A percentile compares a stretch with the other conserved stretches of the same genome.
phyloP scores from a whole-genome alignment of 2,329 filamentous ascomycete species.

The Dactylellina sp. region DNA sequence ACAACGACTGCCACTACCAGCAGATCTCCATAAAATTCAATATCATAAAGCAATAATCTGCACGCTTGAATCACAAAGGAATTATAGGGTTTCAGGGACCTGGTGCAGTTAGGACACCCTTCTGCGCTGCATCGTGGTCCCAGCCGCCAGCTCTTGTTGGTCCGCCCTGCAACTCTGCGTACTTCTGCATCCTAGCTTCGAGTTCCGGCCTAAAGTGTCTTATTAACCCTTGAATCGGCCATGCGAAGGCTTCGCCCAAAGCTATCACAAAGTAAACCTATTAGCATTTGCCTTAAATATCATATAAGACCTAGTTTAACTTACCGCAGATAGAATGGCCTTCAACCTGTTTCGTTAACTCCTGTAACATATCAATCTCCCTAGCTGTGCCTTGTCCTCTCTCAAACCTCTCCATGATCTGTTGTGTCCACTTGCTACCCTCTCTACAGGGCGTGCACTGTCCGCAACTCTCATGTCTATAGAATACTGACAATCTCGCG shows the following conservation, averaged over 20 bases:
- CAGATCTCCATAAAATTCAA: constrained; percentile 1
- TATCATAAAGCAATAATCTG: constrained; percentile 19
- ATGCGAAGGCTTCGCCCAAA: constrained; percentile 96
- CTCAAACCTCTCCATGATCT: constrained; percentile 98
- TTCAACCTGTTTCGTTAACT: constrained; percentile 99
- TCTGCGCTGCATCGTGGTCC: constrained; percentile 77
- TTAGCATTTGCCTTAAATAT: constrained; percentile 64
- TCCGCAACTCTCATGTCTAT: constrained; percentile 97
- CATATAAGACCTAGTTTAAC: constrained; percentile 63
- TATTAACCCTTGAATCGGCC: constrained; percentile 98
- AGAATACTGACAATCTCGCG: constrained; percentile 92
- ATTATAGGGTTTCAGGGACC: constrained; percentile 63
- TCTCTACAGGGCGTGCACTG: constrained; percentile 99
- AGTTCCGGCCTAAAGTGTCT: constrained; percentile 97
- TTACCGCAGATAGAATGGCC: constrained; percentile 97
- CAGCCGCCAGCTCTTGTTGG: constrained; percentile 86
- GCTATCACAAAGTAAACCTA: constrained; percentile 66
- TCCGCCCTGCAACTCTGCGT: constrained; percentile 78
- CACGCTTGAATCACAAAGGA: constrained; percentile 39
- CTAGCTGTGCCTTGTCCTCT: constrained; percentile 86
- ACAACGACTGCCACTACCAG: constrained; percentile 17
- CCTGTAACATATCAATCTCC: constrained; percentile 99
- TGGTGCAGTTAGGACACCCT: constrained; percentile 90
- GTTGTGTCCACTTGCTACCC: constrained; percentile 98
- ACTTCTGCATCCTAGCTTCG: constrained; percentile 88